phyloP scores from a whole-genome alignment of 805 yeast genomes.

The Saturnispora mendoncae region DNA sequence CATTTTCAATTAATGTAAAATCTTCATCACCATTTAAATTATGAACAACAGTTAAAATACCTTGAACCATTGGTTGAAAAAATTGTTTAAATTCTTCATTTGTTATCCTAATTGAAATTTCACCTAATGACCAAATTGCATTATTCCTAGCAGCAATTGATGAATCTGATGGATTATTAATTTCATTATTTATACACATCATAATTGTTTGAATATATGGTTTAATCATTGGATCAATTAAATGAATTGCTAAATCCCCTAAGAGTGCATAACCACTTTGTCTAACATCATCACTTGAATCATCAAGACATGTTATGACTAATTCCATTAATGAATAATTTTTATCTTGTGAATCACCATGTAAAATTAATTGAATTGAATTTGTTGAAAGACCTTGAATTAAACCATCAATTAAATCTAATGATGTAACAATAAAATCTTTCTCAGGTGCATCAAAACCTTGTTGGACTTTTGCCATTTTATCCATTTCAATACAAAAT shows the following conservation, averaged over 20 bases:
- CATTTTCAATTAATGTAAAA: conserved; percentile 69
- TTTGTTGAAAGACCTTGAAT: conserved; percentile 77
- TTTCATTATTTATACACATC: conserved; percentile 60
- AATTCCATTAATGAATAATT: conserved; percentile 44
- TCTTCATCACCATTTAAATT: conserved; percentile 39
- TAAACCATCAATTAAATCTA: conserved; percentile 87
- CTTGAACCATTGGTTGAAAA: conserved; percentile 42
- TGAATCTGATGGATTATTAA: conserved; percentile 39
- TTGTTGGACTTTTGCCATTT: conserved; percentile 57
- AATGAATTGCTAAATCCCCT: conserved; percentile 77
- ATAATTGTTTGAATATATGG: conserved; percentile 46
- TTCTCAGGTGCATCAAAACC: conserved; percentile 70
- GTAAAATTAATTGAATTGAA: conserved; percentile 43
- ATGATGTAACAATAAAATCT: conserved; percentile 80
- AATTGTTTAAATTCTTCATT: conserved; percentile 41
- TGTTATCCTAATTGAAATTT: conserved; percentile 56
- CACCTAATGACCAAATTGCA: conserved; percentile 92
- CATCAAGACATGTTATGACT: conserved; percentile 62
- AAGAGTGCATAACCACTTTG: conserved; percentile 84
- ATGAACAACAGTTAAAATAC: conserved; percentile 53
- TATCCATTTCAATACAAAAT: conserved; percentile 59
- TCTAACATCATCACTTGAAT: conserved; percentile 77
- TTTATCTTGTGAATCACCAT: conserved; percentile 16
- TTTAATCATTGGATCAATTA: conserved; percentile 36
- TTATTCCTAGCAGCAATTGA: conserved; percentile 68